phyloP scores from a whole-genome alignment of 2,329 filamentous ascomycete genomes.

The Aureobasidium zeae region DNA sequence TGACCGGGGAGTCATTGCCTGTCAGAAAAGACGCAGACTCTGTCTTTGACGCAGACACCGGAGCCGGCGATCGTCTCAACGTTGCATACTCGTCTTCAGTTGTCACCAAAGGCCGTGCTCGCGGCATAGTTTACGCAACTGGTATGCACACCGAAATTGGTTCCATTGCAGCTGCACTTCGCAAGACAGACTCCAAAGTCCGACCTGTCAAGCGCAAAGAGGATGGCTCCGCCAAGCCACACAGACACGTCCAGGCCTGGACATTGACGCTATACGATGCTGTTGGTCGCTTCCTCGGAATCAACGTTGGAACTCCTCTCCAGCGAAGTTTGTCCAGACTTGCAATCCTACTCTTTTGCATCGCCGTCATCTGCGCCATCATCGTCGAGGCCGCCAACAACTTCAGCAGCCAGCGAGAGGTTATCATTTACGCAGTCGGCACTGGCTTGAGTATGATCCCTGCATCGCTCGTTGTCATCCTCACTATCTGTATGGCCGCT shows the following conservation, averaged over 20 bases:
- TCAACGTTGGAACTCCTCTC: conserved; percentile 66
- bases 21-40: conserved; percentile 25
- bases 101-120: conserved; percentile 53
- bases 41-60: conserved; percentile 31
- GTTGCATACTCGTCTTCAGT: conserved; percentile 56
- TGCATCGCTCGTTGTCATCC: conserved; percentile 37
- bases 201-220: conserved; percentile 33
- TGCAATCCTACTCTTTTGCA: conserved; percentile 64
- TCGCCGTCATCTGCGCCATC: conserved; percentile 58
- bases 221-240: conserved; percentile 27
- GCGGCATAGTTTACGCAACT: conserved; percentile 49
- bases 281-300: conserved; percentile 53
- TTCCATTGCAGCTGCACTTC: conserved; percentile 55
- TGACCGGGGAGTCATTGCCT: conserved; percentile 60
- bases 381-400: conserved; percentile 55
- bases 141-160: conserved; percentile 61
- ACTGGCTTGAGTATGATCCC: conserved; percentile 54
- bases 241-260: conserved; percentile 40
- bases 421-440: conserved; percentile 59
- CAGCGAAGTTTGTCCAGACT: conserved; percentile 76
- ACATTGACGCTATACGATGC: conserved; percentile 48
- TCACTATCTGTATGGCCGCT: conserved; percentile 40
- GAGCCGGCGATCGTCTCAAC: conserved; percentile 54
- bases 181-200: conserved; percentile 38
- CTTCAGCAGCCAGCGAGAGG: conserved; percentile 46